A percentile compares a stretch with the other conserved stretches of the same genome.
Conservation (phyloP, 139 green algal genomes). For the Chlamydomonas sphaeroides region DNA sequence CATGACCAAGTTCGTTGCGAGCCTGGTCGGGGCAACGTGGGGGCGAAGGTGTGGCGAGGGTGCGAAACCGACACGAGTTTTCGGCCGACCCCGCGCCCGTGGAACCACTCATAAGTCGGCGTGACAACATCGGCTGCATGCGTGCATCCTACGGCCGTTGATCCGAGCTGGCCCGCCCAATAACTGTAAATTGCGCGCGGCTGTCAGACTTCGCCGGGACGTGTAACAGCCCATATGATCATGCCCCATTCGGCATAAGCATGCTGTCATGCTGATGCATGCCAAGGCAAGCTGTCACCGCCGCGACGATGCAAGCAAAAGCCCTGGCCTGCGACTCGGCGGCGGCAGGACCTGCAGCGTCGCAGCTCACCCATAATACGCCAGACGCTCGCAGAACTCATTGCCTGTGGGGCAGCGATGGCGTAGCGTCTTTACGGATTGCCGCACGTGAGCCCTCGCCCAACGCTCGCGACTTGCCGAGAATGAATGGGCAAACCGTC, state of each 20-base stretch:
- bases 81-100: background rate
- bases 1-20: conserved; percentile 92
- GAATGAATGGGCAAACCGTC: conserved; percentile 90
- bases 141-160: too few relatives aligned
- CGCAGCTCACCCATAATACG: conserved; percentile 82
- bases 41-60: too few relatives aligned
- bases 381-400: conserved; percentile 93
- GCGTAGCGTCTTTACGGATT: too few relatives aligned
- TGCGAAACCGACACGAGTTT: background rate
- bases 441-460: background rate
- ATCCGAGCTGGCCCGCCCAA: too few relatives aligned
- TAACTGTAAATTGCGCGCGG: background rate
- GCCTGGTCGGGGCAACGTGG: too few relatives aligned
- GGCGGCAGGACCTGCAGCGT: background rate
- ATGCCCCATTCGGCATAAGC: too few relatives aligned
- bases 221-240: too few relatives aligned
- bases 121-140: too few relatives aligned
- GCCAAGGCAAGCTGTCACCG: background rate
- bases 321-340: too few relatives aligned
- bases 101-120: too few relatives aligned
- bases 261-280: too few relatives aligned
- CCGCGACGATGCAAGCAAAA: too few relatives aligned
- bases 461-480: conserved; percentile 53
- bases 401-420: conserved; percentile 72
- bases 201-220: background rate